These are phyloP conservation scores for Nothophaeocryptopus gaeumannii DNA, from an alignment of 2,329 filamentous ascomycete genomes.

Conservation along the genomic window DNA sequence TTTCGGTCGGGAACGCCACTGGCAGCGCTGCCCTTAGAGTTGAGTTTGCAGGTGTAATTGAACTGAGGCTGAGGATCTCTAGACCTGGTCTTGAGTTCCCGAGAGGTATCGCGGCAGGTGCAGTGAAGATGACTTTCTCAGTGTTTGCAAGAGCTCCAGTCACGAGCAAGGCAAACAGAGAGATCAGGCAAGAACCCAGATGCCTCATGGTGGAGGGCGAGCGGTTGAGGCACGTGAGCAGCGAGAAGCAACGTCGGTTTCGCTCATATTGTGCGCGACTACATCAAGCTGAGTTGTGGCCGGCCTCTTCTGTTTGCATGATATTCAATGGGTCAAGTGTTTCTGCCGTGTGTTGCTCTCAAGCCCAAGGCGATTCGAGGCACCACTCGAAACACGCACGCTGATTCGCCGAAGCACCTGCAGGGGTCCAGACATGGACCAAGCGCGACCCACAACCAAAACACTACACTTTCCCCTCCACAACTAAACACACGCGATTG, in stretches of 20 bases:
- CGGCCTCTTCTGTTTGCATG: not conserved
- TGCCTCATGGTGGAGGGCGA: slow-evolving; percentile 27
- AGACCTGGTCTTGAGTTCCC: slow-evolving; percentile 57
- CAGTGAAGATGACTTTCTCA: slow-evolving; percentile 87
- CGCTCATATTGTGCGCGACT: not conserved
- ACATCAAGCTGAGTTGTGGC: not conserved
- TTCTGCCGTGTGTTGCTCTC: too few relatives aligned
- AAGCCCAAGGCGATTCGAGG: too few relatives aligned
- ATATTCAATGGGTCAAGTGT: not conserved
- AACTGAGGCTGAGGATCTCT: slow-evolving; percentile 60
- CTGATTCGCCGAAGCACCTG: too few relatives aligned
- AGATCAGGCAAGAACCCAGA: slow-evolving; percentile 15
- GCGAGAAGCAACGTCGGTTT: not conserved
- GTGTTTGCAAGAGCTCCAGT: slow-evolving; percentile 62
- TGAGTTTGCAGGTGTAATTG: slow-evolving; percentile 56
- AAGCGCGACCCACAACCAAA: too few relatives aligned
- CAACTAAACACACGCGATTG: slow-evolving; percentile 5
- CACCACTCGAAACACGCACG: too few relatives aligned
- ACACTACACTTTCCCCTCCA: too few relatives aligned
- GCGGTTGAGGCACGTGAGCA: not conserved
- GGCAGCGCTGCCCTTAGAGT: slow-evolving; percentile 61
- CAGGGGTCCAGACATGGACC: too few relatives aligned
- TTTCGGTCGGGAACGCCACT: slow-evolving; percentile 63
- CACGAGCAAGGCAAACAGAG: slow-evolving; percentile 29
- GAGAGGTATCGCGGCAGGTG: slow-evolving; percentile 58